Evolutionary conservation across 2,329 filamentous ascomycete genomes (phyloP), one percentile per base, ranked within the genome.

Genomic region (Alternaria metachromatica): DNA sequence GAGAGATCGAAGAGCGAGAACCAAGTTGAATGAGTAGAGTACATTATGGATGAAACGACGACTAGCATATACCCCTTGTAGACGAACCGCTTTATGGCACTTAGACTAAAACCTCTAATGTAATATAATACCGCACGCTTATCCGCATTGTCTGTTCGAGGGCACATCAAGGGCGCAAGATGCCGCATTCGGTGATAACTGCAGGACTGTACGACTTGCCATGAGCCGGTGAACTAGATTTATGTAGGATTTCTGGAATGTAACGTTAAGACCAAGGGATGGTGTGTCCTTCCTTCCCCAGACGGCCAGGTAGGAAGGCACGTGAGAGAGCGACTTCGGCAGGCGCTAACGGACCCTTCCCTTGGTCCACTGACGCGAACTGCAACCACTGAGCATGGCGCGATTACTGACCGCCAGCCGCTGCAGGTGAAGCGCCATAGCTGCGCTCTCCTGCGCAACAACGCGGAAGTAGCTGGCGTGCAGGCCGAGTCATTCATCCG

Each of bases 1-100:
- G 9, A 58, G 63, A 48, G 73, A 77, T 69, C 54, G 72, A 46
- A 69, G 64, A 60, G 65, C 53, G 7, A 79, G 67, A 37, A 60
- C 50, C 11, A 59, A 53, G 48, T 20, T 64, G 57, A 68, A 61
- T 37, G 58, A 25, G 25, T 62, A 64, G 12, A 2, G 4, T 10
- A 28, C 13, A 13, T 20, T 12, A 28, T 50, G 49, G 30, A 41
- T 9, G 49, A 37, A n/a, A 21, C 37, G 28, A 53, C 18, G 49
- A 53, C 28, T 37, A 33, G 9, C 28, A 53, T 53, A 33, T 51
- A 51, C 28, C 26, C 28, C 13, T 28, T 26, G 23, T 15, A 18
- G 5, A 15, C 45, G 18, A 26, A 28, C 45, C 12, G 45, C 45
- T n/a, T 15, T 49, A n/a, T 11, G 10, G 20, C 10, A 51, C 9